Conservation (phyloP, 108 stramenopile species). For the Skeletonema grethae region DNA sequence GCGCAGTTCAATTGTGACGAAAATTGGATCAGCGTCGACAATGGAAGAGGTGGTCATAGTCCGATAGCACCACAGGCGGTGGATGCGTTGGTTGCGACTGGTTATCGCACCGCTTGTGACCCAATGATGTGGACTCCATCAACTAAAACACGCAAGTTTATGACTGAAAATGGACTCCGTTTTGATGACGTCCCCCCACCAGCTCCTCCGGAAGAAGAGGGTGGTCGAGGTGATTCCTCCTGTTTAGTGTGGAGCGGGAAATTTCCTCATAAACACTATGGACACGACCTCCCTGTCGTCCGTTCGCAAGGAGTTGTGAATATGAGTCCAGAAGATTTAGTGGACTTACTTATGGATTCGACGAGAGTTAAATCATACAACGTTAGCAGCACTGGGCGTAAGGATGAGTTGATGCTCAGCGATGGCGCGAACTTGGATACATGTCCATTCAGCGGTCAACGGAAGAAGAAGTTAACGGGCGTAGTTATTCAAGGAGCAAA, state of each 20-base stretch:
- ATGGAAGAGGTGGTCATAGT: conserved; percentile 36
- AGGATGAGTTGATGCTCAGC: conserved; percentile 62
- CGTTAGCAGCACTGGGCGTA: conserved; percentile 70
- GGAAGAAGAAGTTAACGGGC: conserved; percentile 49
- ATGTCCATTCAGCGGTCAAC: conserved; percentile 45
- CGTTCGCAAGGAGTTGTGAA: conserved; percentile 63
- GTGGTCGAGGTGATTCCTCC: conserved; percentile 29
- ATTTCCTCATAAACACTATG: conserved; percentile 68
- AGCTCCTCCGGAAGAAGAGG: conserved; percentile 39
- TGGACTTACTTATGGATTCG: conserved; percentile 76
- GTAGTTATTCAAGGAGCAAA: conserved; percentile 42
- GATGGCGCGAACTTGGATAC: conserved; percentile 49
- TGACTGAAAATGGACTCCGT: conserved; percentile 43
- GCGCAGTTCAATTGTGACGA: conserved; percentile 41
- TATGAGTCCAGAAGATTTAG: conserved; percentile 57
- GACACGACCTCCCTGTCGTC: conserved; percentile 72
- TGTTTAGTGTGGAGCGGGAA: conserved; percentile 68
- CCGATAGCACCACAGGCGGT: conserved; percentile 54
- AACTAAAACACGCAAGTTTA: conserved; percentile 34
- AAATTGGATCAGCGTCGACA: conserved; percentile 45
- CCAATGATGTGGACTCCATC: conserved; percentile 56
- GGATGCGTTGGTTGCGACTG: conserved; percentile 42
- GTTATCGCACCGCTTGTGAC: conserved; percentile 34
- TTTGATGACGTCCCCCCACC: conserved; percentile 43
- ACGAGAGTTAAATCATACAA: conserved; percentile 78